Percentiles rank a stretch among this genome's conserved stretches.
These are phyloP conservation scores for Xylaria sp. DNA, from an alignment of 2,329 filamentous ascomycete genomes.

Conservation along the genomic window DNA sequence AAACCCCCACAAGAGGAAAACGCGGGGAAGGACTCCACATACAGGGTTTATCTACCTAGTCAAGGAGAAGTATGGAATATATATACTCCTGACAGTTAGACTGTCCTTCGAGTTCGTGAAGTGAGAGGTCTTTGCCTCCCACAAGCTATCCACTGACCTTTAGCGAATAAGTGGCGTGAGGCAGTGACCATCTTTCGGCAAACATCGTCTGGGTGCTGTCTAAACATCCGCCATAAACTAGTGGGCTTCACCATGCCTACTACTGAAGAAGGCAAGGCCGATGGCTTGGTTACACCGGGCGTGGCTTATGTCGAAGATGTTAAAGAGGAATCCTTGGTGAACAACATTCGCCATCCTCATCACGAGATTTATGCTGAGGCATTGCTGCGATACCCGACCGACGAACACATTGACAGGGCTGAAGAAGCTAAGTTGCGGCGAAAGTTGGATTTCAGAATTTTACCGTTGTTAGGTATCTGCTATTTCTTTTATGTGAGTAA, in stretches of 20 bases:
- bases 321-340: background rate
- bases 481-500: slow-evolving; percentile 24
- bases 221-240: background rate
- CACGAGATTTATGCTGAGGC: slow-evolving; percentile 16
- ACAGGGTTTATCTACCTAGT: background rate
- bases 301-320: slow-evolving; percentile 12
- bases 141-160: background rate
- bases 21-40: slow-evolving; percentile 5
- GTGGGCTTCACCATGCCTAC: background rate
- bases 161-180: too few relatives aligned
- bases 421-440: slow-evolving; percentile 19
- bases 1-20: background rate
- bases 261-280: background rate
- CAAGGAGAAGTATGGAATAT: background rate
- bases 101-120: background rate
- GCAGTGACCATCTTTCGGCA: background rate
- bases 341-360: slow-evolving; percentile 19
- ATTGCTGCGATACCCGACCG: slow-evolving; percentile 19
- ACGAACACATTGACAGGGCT: slow-evolving; percentile 14
- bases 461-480: slow-evolving; percentile 17
- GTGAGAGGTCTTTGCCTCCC: background rate
- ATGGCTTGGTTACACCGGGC: background rate
- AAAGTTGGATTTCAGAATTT: slow-evolving; percentile 17
- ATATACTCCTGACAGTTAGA: background rate
- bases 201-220: background rate